These are phyloP conservation scores for Schoenoplectus tabernaemontani DNA, from an alignment of 202 grass and related monocot species.

Conservation along the genomic window DNA sequence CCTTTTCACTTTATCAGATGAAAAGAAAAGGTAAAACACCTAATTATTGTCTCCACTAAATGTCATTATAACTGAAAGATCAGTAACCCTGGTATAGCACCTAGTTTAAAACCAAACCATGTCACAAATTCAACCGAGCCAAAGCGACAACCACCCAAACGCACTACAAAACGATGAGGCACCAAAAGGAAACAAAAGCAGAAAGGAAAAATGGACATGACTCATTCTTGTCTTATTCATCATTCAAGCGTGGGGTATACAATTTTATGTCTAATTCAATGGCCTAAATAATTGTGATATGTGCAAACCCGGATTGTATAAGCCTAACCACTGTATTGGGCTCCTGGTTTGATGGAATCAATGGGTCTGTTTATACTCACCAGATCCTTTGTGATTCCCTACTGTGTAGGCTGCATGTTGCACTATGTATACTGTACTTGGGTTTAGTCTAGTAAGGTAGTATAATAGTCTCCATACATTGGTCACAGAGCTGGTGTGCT, in stretches of 20 bases:
- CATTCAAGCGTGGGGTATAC: background rate
- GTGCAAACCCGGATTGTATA: background rate
- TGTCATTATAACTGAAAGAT: background rate
- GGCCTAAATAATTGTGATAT: background rate
- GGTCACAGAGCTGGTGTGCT: too few relatives aligned
- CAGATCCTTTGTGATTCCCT: background rate
- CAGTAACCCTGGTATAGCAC: background rate
- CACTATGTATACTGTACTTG: too few relatives aligned
- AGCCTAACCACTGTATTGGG: constrained; percentile 28
- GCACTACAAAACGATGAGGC: background rate
- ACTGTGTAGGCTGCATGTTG: background rate
- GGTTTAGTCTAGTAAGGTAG: too few relatives aligned
- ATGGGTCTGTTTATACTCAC: constrained; percentile 14
- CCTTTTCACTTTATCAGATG: background rate
- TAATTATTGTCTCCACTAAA: background rate
- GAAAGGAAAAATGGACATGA: background rate
- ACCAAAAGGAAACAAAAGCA: background rate
- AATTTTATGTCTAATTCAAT: background rate
- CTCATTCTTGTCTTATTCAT: background rate
- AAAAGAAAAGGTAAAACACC: background rate
- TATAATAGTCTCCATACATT: too few relatives aligned
- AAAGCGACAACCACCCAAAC: background rate
- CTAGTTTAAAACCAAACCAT: constrained; percentile 20
- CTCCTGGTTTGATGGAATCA: constrained; percentile 46
- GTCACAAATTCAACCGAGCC: background rate